phyloP scores from a whole-genome alignment of 805 yeast species.

The Ascoidea rubescens region DNA sequence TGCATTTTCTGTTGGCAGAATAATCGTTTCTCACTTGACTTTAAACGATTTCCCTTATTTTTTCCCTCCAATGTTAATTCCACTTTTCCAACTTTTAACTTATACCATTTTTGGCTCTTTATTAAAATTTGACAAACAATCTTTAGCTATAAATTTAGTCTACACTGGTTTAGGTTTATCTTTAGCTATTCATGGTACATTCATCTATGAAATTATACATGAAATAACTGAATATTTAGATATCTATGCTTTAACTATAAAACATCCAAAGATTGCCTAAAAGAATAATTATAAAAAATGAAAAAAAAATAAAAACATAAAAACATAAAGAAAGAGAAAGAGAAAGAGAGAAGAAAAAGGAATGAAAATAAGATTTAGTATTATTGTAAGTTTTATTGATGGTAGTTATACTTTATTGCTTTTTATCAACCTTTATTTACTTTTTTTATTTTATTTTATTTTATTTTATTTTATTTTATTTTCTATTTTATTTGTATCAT shows the following conservation, averaged over 20 bases:
- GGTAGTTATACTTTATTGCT: no score
- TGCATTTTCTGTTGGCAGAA: conserved; percentile 85
- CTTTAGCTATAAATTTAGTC: conserved; percentile 35
- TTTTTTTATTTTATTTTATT: background rate
- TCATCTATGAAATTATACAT: conserved; percentile 65
- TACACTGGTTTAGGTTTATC: conserved; percentile 60
- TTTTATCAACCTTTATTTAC: background rate
- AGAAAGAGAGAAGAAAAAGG: no score
- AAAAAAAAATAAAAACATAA: no score
- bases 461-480: no score
- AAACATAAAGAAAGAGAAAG: no score
- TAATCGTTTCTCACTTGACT: conserved; percentile 78
- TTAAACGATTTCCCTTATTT: conserved; percentile 60
- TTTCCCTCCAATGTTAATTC: conserved; percentile 58
- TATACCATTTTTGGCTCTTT: conserved; percentile 14
- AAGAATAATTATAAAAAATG: background rate
- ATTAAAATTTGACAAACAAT: conserved; percentile 22
- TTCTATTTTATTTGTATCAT: no score
- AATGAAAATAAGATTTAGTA: no score
- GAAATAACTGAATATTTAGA: conserved; percentile 72
- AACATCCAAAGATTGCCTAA: conserved; percentile 46
- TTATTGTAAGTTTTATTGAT: no score
- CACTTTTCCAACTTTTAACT: conserved; percentile 32
- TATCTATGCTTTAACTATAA: conserved; percentile 73
- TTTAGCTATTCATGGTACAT: conserved; percentile 52